Base-by-base conservation (phyloP, 2,329 filamentous ascomycete species). In the Gaeumannomyces sp. region DNA sequence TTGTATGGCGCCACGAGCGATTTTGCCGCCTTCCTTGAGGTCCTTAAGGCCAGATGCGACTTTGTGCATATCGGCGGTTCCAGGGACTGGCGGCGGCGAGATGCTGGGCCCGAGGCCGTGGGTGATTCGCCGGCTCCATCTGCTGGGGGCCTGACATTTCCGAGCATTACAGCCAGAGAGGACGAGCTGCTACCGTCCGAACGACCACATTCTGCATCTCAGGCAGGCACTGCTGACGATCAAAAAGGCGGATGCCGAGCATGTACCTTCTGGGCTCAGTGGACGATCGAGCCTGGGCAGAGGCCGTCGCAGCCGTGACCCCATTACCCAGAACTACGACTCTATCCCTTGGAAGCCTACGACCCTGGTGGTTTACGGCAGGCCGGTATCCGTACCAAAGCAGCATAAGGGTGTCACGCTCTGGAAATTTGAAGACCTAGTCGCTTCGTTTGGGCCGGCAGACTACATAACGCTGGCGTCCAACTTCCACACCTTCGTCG, bases 391-490 rank as follows among this genome's bases (percentile, higher is more conserved):
- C 1, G 81, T 92, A 3, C 86, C 87, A 1, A 79, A 79, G 4
- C 82, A 88, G 53, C 76, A 83, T 67, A 76, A 82, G 31, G 86
- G 88, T 25, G 76, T 84, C 1, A 83, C 86, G 0, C 81, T 81
- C 64, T 92, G 89, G 84, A 83, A 84, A 13, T 95, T 94, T 70
- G 71, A 80, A 19, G 83, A 89, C 50, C 82, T 94, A 1, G 92
- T 90, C 65, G 82, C 82, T 7, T 80, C 81, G 1, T 86, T 93
- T 59, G 91, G 91, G 0, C 90, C 91, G 1, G 91, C 91, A 33
- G 91, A 95, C 77, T 95, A 93, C 76, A 90, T 93, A 64, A 90
- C 89, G 1, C 84, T 95, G 73, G 90, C 91, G 1, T 93, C 90
- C 1, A 89, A 85, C 22, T 94, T 89, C 73, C 90, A 93, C 74